Base-by-base conservation (phyloP, 2,329 filamentous ascomycete species). In the Botrytis hyacinthi region DNA sequence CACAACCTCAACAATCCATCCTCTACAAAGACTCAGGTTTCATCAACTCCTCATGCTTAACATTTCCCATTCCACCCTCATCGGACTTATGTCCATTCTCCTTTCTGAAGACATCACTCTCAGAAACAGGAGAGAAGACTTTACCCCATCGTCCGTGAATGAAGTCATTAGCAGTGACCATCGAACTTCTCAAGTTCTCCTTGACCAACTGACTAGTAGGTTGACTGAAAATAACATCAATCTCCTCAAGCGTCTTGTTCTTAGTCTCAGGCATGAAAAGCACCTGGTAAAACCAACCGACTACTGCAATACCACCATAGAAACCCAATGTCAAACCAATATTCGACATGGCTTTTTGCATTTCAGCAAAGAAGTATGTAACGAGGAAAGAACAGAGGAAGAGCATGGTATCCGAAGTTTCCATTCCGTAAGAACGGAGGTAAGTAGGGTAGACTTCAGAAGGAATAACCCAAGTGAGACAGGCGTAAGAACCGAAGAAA, bases 191-290 rank as follows among this genome's bases (percentile, higher is more conserved):
- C 54, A 85, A 74, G 78, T 92, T 92, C 83, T 90, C 84, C 73
- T 82, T 84, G 0, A 92, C 89, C 62, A 92, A 85, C 62, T 90
- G 86, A 60, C 83, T 83, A 0, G 91, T 93, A 0, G 91, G 90
- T 75, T 87, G 85, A 68, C 87, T 85, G 80, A 93, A 92, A 32
- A 93, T 83, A 54, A 88, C 83, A 74, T 93, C 91, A 74, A 93
- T 92, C 81, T 93, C 91, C 82, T 93, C 91, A 0, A 93, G 86
- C 2, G 87, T 87, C 81, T 84, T 84, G 72, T 81, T 88, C 84
- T 92, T 92, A 4, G 91, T 93, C 84, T 93, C 90, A 0, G 90
- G 91, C 91, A 93, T 93, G 82, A 93, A 93, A 68, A 93, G 80
- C 65, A 93, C 84, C 82, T 93, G 91, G 81, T 93, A 93, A 77